Base-by-base conservation (phyloP, 768 basidiomycete species). In the Tephrocybe sp. region DNA sequence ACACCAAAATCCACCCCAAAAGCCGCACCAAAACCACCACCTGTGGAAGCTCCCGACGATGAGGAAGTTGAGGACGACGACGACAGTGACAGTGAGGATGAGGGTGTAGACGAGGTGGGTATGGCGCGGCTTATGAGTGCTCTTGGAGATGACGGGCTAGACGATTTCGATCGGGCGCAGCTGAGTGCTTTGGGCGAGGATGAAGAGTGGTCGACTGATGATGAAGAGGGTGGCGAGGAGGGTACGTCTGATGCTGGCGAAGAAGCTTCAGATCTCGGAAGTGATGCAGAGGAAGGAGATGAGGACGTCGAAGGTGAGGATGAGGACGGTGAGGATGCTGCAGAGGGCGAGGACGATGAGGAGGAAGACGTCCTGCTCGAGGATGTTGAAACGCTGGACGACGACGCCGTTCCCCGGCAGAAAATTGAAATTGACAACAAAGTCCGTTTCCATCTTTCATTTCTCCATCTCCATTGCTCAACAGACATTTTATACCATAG, bases 371-470 rank as follows among this genome's bases (percentile, higher is more conserved):
- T 90, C 25, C 75, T 80, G 1, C 68, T 93, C 9, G 91, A 93
- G 57, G 87, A 91, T 34, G 70, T 82, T 5, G 84, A 85, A 15
- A 79, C 77, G 15, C 75, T 92, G 12, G 90, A 93, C 55, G 88
- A 90, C 50, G 94, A 96, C 62, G 80, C 74, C 1, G 78, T 93
- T 24, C 90, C 88, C n/a, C 76, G 74, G 52, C 86, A 87, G 74
- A 95, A 93, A 73, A 69, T 92, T 40, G 85, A 86, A 58, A 82
- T 91, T 48, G 84, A 95, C 74, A 90, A 95, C 69, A 80, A 79
- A 59, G 93, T 88, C 45, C 40, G 82, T 73, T 25, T 41, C 50
- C 25, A 1, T 26, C 44, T 47, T 20, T 50, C 25, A 1, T 26
- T 42, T 48, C 17, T 18, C 28, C 41, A 28, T 40, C 9, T 30